Conservation (phyloP, 768 basidiomycete genomes). For the Auriscalpium vulgare region DNA sequence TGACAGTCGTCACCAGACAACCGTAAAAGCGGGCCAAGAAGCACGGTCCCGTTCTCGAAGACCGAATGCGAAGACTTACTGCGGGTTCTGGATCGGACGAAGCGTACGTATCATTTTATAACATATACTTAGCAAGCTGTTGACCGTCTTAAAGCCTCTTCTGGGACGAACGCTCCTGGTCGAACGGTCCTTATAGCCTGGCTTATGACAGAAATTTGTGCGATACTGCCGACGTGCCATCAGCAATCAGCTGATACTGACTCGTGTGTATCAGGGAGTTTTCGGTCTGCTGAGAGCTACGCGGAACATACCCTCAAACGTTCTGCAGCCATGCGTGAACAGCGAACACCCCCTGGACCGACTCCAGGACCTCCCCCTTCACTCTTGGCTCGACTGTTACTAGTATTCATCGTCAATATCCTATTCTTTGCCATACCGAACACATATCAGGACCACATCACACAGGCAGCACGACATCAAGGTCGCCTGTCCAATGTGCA, state of each 20-base stretch:
- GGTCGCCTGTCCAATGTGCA: slow-evolving; percentile 42
- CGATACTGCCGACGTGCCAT: background rate
- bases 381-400: slow-evolving; percentile 17
- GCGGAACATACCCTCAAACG: slow-evolving; percentile 30
- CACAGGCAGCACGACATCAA: slow-evolving; percentile 39
- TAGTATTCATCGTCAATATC: slow-evolving; percentile 32
- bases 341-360: slow-evolving; percentile 20
- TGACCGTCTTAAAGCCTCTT: background rate
- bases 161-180: slow-evolving; percentile 24
- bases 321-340: background rate
- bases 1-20: slow-evolving; percentile 34
- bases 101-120: background rate
- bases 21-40: slow-evolving; percentile 34
- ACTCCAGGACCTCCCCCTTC: slow-evolving; percentile 5
- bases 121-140: no score
- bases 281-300: slow-evolving; percentile 36
- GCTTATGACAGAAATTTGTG: slow-evolving; percentile 43
- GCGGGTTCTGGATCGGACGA: slow-evolving; percentile 18
- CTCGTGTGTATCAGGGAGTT: slow-evolving; percentile 25
- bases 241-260: background rate
- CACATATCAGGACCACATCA: slow-evolving; percentile 42
- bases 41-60: slow-evolving; percentile 46
- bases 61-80: slow-evolving; percentile 43
- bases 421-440: slow-evolving; percentile 47
- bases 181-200: slow-evolving; percentile 41